A percentile compares a stretch with the other conserved stretches of the same genome.
These are phyloP conservation scores for Thermoascus crustaceus DNA, from an alignment of 2,329 filamentous ascomycete genomes.

Conservation along the genomic window DNA sequence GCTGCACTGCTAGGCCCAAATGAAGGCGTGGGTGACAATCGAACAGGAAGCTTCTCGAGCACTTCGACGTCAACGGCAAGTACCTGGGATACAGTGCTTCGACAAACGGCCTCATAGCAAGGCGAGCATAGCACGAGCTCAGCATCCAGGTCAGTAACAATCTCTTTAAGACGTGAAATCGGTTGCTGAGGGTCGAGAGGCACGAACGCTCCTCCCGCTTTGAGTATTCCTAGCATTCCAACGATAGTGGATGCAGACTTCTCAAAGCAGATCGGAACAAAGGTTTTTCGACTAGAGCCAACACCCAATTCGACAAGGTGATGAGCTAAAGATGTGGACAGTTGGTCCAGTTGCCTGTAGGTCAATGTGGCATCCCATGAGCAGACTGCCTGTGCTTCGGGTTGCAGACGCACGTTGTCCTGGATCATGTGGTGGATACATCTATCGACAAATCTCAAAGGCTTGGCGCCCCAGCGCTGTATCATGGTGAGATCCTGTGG, in stretches of 20 bases:
- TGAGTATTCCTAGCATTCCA: constrained; percentile 8
- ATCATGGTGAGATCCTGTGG: background rate
- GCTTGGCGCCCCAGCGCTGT: background rate
- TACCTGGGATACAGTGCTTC: constrained; percentile 1
- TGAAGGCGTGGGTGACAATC: background rate
- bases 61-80: constrained; percentile 5
- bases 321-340: constrained; percentile 17
- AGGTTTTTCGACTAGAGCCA: constrained; percentile 7
- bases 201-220: constrained; percentile 9
- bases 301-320: constrained; percentile 17
- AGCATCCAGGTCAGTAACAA: constrained; percentile 6
- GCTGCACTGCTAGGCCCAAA: background rate
- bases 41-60: background rate
- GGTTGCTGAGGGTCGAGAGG: constrained; percentile 8
- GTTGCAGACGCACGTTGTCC: constrained; percentile 28
- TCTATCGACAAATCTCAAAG: constrained; percentile 1
- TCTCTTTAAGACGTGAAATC: constrained; percentile 6
- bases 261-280: constrained; percentile 7
- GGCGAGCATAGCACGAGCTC: constrained; percentile 8
- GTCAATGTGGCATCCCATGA: constrained; percentile 11
- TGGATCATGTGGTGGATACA: constrained; percentile 19
- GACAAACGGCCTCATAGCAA: constrained; percentile 2
- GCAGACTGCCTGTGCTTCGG: constrained; percentile 9
- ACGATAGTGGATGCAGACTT: constrained; percentile 4
- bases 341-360: constrained; percentile 9